These are phyloP conservation scores for Agaricus blazei DNA, from an alignment of 768 basidiomycete species.

Conservation along the genomic window DNA sequence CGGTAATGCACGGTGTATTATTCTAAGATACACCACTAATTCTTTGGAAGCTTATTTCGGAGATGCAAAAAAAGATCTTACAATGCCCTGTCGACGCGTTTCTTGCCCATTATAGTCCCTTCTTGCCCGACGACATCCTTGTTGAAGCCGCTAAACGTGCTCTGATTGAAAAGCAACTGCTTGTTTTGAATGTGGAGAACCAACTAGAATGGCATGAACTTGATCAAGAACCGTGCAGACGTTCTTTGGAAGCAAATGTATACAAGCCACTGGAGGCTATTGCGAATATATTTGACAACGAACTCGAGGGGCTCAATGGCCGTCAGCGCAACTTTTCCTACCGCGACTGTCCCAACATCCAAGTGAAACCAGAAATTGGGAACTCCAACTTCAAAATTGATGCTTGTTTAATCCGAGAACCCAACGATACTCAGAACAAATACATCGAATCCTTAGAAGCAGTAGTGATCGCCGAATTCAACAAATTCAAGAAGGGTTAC, in stretches of 20 bases:
- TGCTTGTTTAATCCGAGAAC: slow-evolving; percentile 11
- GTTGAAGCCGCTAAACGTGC: background rate
- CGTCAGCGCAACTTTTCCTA: background rate
- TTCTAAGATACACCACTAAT: no score
- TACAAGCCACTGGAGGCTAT: background rate
- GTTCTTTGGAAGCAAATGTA: background rate
- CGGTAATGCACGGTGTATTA: no score
- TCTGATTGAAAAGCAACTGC: no score
- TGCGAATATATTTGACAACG: background rate
- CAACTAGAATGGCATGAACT: background rate
- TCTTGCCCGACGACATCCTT: background rate
- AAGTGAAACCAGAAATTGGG: slow-evolving; percentile 5
- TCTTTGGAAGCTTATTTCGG: no score
- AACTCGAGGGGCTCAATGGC: background rate
- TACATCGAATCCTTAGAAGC: background rate
- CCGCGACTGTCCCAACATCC: background rate
- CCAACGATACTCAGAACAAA: background rate
- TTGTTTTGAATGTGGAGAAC: no score
- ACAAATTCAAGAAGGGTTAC: background rate
- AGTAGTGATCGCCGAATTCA: slow-evolving; percentile 13
- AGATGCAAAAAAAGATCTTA: background rate
- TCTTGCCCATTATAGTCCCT: background rate
- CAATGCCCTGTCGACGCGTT: background rate
- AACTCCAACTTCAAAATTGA: slow-evolving; percentile 13
- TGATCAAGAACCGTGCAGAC: background rate